Evolutionary conservation across 73 alveolate species (phyloP).

Genomic region (Paraurostyla sp.): DNA sequence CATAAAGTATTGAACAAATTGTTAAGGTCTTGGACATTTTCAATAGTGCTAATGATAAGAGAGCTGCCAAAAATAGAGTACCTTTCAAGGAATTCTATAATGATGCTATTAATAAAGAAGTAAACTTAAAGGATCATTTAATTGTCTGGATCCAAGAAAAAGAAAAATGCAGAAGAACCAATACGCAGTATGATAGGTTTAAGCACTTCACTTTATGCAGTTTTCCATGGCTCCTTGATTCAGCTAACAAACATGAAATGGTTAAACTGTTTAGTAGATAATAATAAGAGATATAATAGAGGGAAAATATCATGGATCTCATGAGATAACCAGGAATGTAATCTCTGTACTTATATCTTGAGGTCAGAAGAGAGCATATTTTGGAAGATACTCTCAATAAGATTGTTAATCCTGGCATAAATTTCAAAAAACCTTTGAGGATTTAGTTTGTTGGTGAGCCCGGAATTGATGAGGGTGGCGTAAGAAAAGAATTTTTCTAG

Average conservation of each 20-base stretch:
- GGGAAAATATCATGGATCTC: neutral
- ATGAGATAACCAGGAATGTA: neutral
- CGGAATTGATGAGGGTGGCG: conserved; percentile 95
- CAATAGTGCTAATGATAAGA: conserved; percentile 20
- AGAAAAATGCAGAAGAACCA: neutral
- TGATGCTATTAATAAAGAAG: conserved; percentile 39
- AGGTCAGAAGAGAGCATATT: conserved; percentile 82
- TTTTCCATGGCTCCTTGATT: conserved; percentile 51
- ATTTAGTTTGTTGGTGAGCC: conserved; percentile 81
- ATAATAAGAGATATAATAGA: neutral
- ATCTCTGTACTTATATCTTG: conserved; percentile 62
- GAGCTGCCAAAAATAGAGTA: neutral
- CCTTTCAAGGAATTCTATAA: conserved; percentile 51
- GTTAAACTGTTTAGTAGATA: neutral
- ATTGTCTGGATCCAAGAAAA: neutral
- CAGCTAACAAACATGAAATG: conserved; percentile 52
- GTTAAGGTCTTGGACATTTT: conserved; percentile 29
- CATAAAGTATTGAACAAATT: neutral
- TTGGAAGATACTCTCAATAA: conserved; percentile 88
- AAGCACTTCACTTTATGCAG: neutral
- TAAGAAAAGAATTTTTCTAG: conserved; percentile 84
- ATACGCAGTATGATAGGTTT: neutral
- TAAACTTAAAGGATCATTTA: neutral
- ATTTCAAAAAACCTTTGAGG: conserved; percentile 82
- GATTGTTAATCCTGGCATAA: conserved; percentile 64